Conservation (phyloP, 306 rosid genomes). For the Glycine soja region DNA sequence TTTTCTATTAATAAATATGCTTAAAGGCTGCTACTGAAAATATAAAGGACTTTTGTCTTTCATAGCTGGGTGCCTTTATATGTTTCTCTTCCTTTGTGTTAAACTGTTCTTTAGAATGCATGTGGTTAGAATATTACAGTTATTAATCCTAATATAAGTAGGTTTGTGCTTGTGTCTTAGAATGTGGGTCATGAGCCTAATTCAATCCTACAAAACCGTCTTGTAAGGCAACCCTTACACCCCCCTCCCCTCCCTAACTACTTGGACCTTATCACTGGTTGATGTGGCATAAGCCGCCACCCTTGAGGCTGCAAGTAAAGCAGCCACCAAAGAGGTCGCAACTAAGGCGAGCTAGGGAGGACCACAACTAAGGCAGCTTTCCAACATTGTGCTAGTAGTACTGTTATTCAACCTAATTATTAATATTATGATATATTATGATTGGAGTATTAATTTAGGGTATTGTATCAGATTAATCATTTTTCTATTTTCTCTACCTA, state of each 20-base stretch:
- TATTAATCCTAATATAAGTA: conserved; percentile 17
- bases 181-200: too few relatives aligned
- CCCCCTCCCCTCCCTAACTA: too few relatives aligned
- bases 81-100: conserved; percentile 30
- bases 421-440: neutral
- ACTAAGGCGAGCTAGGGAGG: too few relatives aligned
- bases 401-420: conserved; percentile 25
- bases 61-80: neutral
- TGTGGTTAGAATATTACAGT: conserved; percentile 16
- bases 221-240: too few relatives aligned
- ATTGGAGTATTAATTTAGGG: neutral
- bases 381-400: neutral
- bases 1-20: conserved; percentile 31
- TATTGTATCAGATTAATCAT: neutral
- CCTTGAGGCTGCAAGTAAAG: too few relatives aligned
- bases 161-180: conserved; percentile 3
- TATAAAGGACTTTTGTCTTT: conserved; percentile 24
- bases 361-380: too few relatives aligned
- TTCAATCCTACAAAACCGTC: too few relatives aligned
- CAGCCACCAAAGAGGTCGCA: too few relatives aligned
- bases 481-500: conserved; percentile 18
- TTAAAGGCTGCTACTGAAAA: conserved; percentile 25
- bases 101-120: conserved; percentile 23
- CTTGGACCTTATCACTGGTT: too few relatives aligned
- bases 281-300: too few relatives aligned